Base-by-base conservation (phyloP, 225 moss, liverwort and hornwort genomes). In the Sphagnum tenellum region DNA sequence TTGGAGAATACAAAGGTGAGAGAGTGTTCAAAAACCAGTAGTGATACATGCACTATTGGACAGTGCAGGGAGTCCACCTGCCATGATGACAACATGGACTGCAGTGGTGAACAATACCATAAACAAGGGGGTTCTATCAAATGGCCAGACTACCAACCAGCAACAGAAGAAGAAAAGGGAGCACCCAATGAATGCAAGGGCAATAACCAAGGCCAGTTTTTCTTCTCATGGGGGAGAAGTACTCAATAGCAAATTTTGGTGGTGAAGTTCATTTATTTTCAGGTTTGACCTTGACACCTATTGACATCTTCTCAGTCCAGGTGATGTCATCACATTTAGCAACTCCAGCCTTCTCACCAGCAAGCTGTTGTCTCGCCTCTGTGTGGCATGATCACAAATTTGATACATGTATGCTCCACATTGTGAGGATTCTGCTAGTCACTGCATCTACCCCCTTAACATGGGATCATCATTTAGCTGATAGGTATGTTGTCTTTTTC, bases 1-100 rank as follows among this genome's bases (percentile, higher is more conserved):
- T 60, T 93, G 98, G 98, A 89, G 89, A 65, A 86, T 85, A 70
- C 79, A 93, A 60, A 82, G 98, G 54, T 98, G 98, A 93, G 98
- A 98, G 67, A 85, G 90, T 73, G 76, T 76, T 63, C 77, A 75
- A 49, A 82, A 86, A 69, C 89, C 88, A 63, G 90, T 98, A 61
- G 77, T 74, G 45, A 87, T 98, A 70, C 98, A 98, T 66, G 80
- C 93, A 46, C 76, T 93, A 8, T 82, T 98, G 69, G 98, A 93
- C 57, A 84, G 70, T 70, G 81, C 85, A 47, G 77, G 52, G 49
- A 74, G 79, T 59, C 60, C 89, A 59, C 68, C 80, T 65, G 82
- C 89, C 50, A 89, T 82, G 48, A 76, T 79, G 68, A 87, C 81
- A 56, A 80, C 78, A 50, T 98, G 98, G 98, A 77, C 70, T 49